These are phyloP conservation scores for Penicillium odoratum DNA, from an alignment of 495 filamentous ascomycete species.

Conservation along the genomic window DNA sequence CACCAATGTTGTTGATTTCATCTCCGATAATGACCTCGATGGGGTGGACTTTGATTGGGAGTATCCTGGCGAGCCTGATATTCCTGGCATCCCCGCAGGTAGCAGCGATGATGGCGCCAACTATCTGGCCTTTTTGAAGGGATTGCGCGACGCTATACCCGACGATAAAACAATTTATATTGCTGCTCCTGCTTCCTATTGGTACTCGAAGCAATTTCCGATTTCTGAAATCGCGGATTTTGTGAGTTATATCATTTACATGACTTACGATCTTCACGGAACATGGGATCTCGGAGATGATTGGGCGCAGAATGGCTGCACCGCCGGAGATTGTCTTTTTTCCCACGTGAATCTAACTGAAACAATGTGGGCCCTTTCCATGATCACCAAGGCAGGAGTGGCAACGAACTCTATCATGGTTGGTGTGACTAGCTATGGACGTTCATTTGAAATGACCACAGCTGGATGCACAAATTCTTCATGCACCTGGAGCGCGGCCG, in stretches of 20 bases:
- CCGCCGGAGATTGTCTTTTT: conserved; percentile 28
- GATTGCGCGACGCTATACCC: not conserved
- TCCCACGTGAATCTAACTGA: conserved; percentile 43
- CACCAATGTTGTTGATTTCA: no score
- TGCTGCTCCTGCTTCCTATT: conserved; percentile 31
- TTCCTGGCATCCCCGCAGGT: not conserved
- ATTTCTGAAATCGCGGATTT: conserved; percentile 22
- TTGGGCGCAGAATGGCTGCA: not conserved
- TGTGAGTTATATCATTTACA: conserved; percentile 35
- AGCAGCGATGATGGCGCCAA: conserved; percentile 1
- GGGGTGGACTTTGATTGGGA: conserved; percentile 48
- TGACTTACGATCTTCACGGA: conserved; percentile 42
- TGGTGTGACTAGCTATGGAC: conserved; percentile 40
- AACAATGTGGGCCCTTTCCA: conserved; percentile 33
- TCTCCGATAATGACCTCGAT: no score
- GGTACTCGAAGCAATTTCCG: conserved; percentile 34
- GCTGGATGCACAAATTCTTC: conserved; percentile 7
- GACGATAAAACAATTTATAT: conserved; percentile 18
- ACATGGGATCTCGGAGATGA: conserved; percentile 1
- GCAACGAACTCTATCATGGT: conserved; percentile 34
- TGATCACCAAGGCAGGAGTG: conserved; percentile 48
- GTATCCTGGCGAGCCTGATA: conserved; percentile 29
- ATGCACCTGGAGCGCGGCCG: not conserved
- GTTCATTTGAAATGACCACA: conserved; percentile 39
- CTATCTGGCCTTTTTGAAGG: not conserved